phyloP scores from a whole-genome alignment of 1,284 basidiomycete genomes.

The Naganishia cerealis region DNA sequence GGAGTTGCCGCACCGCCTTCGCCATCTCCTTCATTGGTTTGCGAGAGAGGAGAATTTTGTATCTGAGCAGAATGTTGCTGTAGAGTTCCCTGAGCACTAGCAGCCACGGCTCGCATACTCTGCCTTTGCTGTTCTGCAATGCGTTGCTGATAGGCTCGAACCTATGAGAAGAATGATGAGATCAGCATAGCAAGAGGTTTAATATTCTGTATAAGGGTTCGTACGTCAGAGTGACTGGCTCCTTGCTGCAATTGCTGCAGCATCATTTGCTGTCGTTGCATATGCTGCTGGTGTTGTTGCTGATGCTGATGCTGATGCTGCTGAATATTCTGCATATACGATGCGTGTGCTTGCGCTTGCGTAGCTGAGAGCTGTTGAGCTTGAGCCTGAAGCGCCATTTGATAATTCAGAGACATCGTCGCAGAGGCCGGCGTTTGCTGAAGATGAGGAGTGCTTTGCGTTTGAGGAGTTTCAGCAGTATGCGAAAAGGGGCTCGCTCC shows the following conservation, averaged over 20 bases:
- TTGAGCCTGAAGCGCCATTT: constrained; percentile 36
- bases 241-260: constrained; percentile 28
- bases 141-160: constrained; percentile 27
- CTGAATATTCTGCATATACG: constrained; percentile 35
- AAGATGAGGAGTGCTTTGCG: constrained; percentile 23
- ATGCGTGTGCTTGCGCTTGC: constrained; percentile 40
- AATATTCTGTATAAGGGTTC: background rate
- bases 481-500: constrained; percentile 36
- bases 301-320: constrained; percentile 34
- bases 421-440: constrained; percentile 23
- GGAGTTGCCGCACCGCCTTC: constrained; percentile 14
- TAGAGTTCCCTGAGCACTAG: constrained; percentile 7
- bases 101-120: constrained; percentile 28
- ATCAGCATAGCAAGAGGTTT: background rate
- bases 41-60: constrained; percentile 18
- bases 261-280: constrained; percentile 33
- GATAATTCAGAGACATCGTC: constrained; percentile 23
- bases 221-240: constrained; percentile 14
- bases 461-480: constrained; percentile 32
- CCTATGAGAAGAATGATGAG: background rate
- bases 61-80: background rate
- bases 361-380: constrained; percentile 29
- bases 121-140: constrained; percentile 30
- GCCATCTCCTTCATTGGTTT: constrained; percentile 4
- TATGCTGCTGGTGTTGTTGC: constrained; percentile 37